Percentiles rank a stretch among this genome's conserved stretches.
These are phyloP conservation scores for Aurantiochytrium sp. DNA, from an alignment of 108 stramenopile species.

Conservation along the genomic window DNA sequence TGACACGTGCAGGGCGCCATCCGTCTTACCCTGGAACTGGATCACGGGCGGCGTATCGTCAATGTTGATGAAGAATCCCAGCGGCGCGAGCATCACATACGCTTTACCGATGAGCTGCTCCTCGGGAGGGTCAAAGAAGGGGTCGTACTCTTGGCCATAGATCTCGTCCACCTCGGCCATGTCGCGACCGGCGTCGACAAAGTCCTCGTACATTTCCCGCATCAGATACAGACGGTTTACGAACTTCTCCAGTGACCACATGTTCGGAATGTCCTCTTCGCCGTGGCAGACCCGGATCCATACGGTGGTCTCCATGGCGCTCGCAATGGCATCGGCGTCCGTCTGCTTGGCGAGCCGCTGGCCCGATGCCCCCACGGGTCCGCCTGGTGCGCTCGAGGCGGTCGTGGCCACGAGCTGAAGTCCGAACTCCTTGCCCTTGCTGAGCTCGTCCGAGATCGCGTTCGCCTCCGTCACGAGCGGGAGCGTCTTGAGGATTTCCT, in stretches of 20 bases:
- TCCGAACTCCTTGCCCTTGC: conserved; percentile 22
- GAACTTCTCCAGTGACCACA: conserved; percentile 35
- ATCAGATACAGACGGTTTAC: conserved; percentile 39
- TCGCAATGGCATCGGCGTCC: conserved; percentile 31
- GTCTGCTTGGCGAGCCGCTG: neutral
- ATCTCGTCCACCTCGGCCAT: neutral
- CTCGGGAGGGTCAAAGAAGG: conserved; percentile 29
- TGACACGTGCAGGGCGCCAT: conserved; percentile 29
- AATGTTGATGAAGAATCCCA: conserved; percentile 29
- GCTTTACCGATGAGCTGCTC: conserved; percentile 32
- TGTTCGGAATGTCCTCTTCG: neutral
- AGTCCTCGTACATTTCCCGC: conserved; percentile 44
- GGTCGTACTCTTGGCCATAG: conserved; percentile 34
- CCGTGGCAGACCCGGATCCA: conserved; percentile 29
- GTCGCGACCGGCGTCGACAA: neutral
- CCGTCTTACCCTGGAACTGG: conserved; percentile 35
- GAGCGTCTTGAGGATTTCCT: conserved; percentile 39
- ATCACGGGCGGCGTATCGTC: conserved; percentile 36
- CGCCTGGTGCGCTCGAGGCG: neutral
- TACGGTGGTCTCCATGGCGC: conserved; percentile 31
- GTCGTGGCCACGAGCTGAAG: conserved; percentile 33
- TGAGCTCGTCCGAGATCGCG: conserved; percentile 38
- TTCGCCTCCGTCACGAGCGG: conserved; percentile 46
- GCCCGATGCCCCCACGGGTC: neutral
- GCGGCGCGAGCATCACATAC: conserved; percentile 9